A percentile compares a stretch with the other conserved stretches of the same genome.
Conservation (phyloP, 331 rosid genomes). For the Acacia concinna region DNA sequence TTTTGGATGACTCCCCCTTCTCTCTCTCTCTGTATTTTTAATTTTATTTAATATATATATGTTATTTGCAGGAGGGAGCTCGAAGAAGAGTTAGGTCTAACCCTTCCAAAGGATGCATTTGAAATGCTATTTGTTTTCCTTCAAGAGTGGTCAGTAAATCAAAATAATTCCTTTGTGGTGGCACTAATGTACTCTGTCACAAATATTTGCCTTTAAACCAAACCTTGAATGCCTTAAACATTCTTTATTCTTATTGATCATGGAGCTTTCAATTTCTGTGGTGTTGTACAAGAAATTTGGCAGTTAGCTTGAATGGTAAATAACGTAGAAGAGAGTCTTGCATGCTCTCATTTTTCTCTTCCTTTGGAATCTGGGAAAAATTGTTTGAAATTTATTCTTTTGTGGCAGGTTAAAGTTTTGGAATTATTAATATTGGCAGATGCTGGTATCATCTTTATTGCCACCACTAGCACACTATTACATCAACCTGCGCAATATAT, state of each 20-base stretch:
- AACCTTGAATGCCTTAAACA: neutral
- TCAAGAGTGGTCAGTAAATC: conserved; percentile 70
- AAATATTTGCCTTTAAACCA: neutral
- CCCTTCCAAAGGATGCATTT: conserved; percentile 85
- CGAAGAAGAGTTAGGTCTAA: conserved; percentile 84
- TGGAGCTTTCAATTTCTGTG: neutral
- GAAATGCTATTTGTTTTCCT: conserved; percentile 74
- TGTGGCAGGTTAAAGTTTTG: neutral
- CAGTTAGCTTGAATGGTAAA: neutral
- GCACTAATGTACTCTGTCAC: neutral
- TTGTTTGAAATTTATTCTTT: neutral
- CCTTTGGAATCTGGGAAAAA: neutral
- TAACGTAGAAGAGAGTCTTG: neutral
- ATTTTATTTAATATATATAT: neutral
- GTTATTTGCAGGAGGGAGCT: conserved; percentile 85
- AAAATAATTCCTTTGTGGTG: neutral
- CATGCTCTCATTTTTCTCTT: neutral
- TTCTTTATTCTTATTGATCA: neutral
- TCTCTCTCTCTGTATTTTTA: neutral
- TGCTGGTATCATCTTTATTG: neutral
- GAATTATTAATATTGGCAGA: neutral
- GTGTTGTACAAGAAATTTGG: neutral
- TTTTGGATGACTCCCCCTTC: conserved; percentile 9
- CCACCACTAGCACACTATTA: neutral
- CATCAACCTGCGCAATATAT: neutral